Evolutionary conservation across 352 stramenopile genomes (phyloP), one percentile per base, ranked within the genome.

Genomic region (Phytophthora cactorum): DNA sequence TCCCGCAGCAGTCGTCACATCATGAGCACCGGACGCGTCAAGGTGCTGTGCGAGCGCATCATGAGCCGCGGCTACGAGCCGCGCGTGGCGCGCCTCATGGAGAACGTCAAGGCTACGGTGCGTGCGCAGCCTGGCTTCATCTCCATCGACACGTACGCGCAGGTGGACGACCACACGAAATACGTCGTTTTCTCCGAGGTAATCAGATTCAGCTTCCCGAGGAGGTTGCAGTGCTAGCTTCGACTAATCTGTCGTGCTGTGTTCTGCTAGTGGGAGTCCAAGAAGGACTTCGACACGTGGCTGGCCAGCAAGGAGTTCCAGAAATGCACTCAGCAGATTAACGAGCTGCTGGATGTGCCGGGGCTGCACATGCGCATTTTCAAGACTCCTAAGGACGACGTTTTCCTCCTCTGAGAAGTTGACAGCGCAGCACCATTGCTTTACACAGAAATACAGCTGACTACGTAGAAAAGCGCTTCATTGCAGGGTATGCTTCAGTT

Each of bases 121-220:
- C 84, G 84, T 53, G 68, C 74, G 54, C 87, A 95, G 63, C 86
- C 88, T 5, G 88, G 88, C 0, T 71, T 93, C 29, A 64, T 96
- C 55, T 87, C 82, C 7, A 84, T 96, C 61, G 82, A 89, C 61
- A 96, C 88, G 1, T 91, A 87, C 74, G 79, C 65, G 52, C 84
- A 95, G 59, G 60, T 89, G 60, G 84, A 93, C 68, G 79, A 93
- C 58, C 69, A 86, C 65, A 88, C 91, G 62, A 96, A 96, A 74
- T 96, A 95, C 74, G 81, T 96, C 57, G 88, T 96, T 53, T 92
- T 96, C 74, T 94, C 88, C 49, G 84, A 96, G 85, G 85, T 93
- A 61, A 46, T 51, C 39, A 55, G 32, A 59, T n/a, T 49, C 17
- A 6, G 10, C 27, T 11, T 1, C 17, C 50, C 12, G n/a, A 6